phyloP scores from a whole-genome alignment of 805 yeast genomes.

The Saccharomycopsis amapae region DNA sequence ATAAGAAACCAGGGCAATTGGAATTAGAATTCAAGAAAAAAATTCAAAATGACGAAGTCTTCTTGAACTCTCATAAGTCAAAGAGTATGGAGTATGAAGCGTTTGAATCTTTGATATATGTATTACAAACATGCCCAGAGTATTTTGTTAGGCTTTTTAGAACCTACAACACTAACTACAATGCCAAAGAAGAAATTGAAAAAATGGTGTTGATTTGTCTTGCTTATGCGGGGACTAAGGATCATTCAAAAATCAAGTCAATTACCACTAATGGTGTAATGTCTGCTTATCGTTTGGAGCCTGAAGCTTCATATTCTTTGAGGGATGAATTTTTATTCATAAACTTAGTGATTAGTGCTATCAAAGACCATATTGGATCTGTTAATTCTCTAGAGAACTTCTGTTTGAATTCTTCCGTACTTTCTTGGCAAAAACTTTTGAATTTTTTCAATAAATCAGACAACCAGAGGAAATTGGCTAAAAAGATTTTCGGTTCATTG shows the following conservation, averaged over 20 bases:
- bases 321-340: conserved; percentile 69
- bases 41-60: background rate
- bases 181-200: conserved; percentile 11
- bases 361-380: conserved; percentile 35
- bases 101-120: conserved; percentile 72
- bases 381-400: conserved; percentile 25
- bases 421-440: conserved; percentile 41
- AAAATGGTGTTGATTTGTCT: conserved; percentile 18
- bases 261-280: conserved; percentile 5
- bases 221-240: conserved; percentile 9
- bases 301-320: conserved; percentile 23
- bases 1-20: conserved; percentile 6
- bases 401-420: conserved; percentile 21
- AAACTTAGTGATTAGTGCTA: conserved; percentile 43
- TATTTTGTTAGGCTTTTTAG: conserved; percentile 47
- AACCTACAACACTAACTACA: conserved; percentile 3
- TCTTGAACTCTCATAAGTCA: background rate
- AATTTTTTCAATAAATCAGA: conserved; percentile 30
- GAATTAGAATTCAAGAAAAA: conserved; percentile 13
- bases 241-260: background rate
- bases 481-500: conserved; percentile 33
- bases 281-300: conserved; percentile 7
- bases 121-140: conserved; percentile 75
- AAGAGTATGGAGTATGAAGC: conserved; percentile 42
- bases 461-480: conserved; percentile 30